These are phyloP conservation scores for Hyaloscypha hepaticicola DNA, from an alignment of 495 filamentous ascomycete genomes.

Conservation along the genomic window DNA sequence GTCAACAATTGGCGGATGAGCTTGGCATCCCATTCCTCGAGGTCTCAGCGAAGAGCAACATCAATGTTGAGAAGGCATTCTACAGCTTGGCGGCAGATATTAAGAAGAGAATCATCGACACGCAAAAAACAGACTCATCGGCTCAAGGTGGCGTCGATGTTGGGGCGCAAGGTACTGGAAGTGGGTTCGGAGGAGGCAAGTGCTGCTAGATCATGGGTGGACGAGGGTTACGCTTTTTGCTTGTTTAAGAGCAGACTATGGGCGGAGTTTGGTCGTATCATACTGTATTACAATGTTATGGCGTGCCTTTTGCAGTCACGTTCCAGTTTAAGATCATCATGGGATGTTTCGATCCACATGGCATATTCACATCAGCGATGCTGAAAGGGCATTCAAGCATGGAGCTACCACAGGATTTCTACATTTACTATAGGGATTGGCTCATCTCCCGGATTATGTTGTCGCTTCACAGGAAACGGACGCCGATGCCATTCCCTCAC, in stretches of 20 bases:
- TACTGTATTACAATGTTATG: constrained; percentile 31
- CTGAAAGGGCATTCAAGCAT: constrained; percentile 1
- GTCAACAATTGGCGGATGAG: constrained; percentile 91
- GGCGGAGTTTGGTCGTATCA: constrained; percentile 35
- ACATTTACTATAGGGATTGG: constrained; percentile 39
- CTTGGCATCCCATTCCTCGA: constrained; percentile 98
- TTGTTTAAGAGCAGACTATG: constrained; percentile 32
- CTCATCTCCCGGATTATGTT: constrained; percentile 26
- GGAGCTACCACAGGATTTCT: constrained; percentile 48
- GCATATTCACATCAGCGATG: not conserved
- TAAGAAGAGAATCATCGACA: constrained; percentile 93
- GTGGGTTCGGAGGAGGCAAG: constrained; percentile 62
- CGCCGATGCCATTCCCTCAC: constrained; percentile 55
- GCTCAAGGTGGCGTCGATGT: constrained; percentile 67
- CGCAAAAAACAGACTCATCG: constrained; percentile 73
- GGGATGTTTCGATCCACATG: not conserved
- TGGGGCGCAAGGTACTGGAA: constrained; percentile 58
- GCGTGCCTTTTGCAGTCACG: constrained; percentile 10
- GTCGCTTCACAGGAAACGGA: constrained; percentile 36
- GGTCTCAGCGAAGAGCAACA: constrained; percentile 97
- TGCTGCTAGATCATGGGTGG: constrained; percentile 66
- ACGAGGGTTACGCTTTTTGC: constrained; percentile 19
- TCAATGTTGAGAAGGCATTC: constrained; percentile 99
- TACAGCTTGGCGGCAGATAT: constrained; percentile 94
- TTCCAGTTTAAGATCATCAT: not conserved